These are phyloP conservation scores for Wickerhamomyces sp. DNA, from an alignment of 1,139 yeast species.

Conservation along the genomic window DNA sequence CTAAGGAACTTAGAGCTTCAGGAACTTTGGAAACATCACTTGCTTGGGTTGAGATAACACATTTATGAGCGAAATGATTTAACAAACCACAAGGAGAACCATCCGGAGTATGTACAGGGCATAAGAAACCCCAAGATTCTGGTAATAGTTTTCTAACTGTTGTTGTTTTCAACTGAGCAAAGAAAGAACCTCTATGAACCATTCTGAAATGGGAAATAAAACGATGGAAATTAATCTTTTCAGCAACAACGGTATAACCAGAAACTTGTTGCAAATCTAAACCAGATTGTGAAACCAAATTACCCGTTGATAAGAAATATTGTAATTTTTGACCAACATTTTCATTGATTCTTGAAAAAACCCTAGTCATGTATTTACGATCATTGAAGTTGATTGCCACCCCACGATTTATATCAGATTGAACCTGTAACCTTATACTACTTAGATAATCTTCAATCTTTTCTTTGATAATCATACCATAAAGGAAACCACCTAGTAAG, in stretches of 20 bases:
- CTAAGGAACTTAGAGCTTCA: conserved; percentile 60
- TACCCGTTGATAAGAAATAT: conserved; percentile 95
- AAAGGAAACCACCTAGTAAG: conserved; percentile 89
- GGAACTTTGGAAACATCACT: conserved; percentile 75
- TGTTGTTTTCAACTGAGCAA: conserved; percentile 95
- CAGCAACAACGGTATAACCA: conserved; percentile 98
- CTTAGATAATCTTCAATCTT: conserved; percentile 90
- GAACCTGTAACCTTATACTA: conserved; percentile 66
- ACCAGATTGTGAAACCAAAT: conserved; percentile 93
- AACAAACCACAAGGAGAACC: conserved; percentile 99
- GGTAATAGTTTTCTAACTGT: conserved; percentile 95
- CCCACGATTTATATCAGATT: conserved; percentile 77
- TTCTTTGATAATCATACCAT: conserved; percentile 95
- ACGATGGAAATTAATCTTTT: conserved; percentile 94
- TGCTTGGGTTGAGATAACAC: conserved; percentile 75
- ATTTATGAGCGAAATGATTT: conserved; percentile 94
- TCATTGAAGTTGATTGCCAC: conserved; percentile 80
- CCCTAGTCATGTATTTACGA: conserved; percentile 74
- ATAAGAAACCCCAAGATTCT: conserved; percentile 97
- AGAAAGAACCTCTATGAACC: conserved; percentile 99
- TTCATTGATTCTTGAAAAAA: conserved; percentile 77
- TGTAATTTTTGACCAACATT: conserved; percentile 93
- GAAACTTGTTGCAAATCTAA: conserved; percentile 96
- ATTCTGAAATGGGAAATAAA: conserved; percentile 96
- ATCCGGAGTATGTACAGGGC: conserved; percentile 99